Evolutionary conservation across 1,284 basidiomycete species (phyloP).

Genomic region (Cutaneotrichosporon sp.): DNA sequence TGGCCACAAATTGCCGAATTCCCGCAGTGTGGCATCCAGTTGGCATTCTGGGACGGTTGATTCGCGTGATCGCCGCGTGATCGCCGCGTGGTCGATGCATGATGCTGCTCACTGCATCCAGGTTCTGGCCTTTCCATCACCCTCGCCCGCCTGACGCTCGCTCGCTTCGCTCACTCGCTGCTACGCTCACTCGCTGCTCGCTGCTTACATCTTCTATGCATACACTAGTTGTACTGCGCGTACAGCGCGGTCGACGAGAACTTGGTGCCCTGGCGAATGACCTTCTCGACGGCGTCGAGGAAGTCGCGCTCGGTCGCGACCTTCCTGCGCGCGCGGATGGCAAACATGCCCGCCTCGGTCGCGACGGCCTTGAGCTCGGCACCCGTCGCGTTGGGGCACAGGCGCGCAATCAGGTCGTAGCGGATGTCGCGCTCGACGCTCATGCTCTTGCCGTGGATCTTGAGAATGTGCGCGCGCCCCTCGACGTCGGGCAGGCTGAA

Average conservation of each 20-base stretch:
- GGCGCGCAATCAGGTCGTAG: conserved; percentile 93
- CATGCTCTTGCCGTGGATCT: conserved; percentile 98
- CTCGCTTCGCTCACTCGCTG: not conserved
- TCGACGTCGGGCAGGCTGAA: conserved; percentile 95
- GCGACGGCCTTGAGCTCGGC: conserved; percentile 96
- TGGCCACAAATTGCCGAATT: too few species aligned
- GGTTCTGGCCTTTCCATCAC: too few species aligned
- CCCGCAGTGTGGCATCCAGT: not conserved
- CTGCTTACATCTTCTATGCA: conserved; percentile 12
- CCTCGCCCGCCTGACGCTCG: not conserved
- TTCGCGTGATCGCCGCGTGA: too few species aligned
- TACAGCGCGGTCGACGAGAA: conserved; percentile 76
- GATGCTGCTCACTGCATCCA: not conserved
- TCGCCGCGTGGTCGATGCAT: too few species aligned
- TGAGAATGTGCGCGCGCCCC: conserved; percentile 93
- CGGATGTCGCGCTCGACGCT: conserved; percentile 96
- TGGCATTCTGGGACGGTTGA: too few species aligned
- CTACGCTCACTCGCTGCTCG: not conserved
- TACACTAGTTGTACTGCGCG: conserved; percentile 53
- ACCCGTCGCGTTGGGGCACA: conserved; percentile 98
- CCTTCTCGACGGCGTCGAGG: conserved; percentile 96
- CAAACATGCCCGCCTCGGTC: conserved; percentile 99
- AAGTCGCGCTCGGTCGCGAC: conserved; percentile 98
- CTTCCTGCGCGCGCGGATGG: conserved; percentile 93
- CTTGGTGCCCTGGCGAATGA: conserved; percentile 95